A percentile compares a stretch with the other conserved stretches of the same genome.
These are phyloP conservation scores for Vaccinium corymbosum DNA, from an alignment of 148 eudicot species.

Conservation along the genomic window DNA sequence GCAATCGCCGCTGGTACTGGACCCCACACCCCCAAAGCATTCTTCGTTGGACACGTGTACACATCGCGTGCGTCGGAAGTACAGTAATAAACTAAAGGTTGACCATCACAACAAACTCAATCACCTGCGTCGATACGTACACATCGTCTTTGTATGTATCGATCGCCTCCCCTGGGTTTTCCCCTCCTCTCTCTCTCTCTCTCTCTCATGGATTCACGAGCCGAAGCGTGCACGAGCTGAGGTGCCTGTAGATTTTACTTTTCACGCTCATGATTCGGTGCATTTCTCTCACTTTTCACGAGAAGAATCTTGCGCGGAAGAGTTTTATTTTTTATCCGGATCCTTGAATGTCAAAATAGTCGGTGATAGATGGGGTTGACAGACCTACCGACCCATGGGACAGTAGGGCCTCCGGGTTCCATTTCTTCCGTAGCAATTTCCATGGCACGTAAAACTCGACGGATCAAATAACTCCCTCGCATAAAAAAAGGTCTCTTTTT, in stretches of 20 bases:
- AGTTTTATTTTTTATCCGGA: no score
- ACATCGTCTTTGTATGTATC: neutral
- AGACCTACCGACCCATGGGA: no score
- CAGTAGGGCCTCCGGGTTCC: no score
- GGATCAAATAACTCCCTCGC: no score
- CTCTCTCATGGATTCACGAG: neutral
- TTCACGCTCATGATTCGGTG: slow-evolving; percentile 8
- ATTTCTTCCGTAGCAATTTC: no score
- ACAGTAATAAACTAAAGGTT: neutral
- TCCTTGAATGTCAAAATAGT: no score
- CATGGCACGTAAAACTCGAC: no score
- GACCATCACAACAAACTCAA: neutral
- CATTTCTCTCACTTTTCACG: neutral
- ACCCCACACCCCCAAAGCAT: neutral
- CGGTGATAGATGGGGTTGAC: no score
- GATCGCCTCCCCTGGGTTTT: neutral
- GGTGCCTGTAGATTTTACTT: neutral
- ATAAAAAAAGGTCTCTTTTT: no score
- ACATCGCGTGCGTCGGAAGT: neutral
- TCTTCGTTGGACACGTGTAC: neutral
- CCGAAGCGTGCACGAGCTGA: neutral
- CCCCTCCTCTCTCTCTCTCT: neutral
- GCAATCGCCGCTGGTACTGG: neutral
- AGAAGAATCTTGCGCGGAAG: no score
- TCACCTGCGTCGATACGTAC: neutral